Percentiles rank a stretch among this genome's conserved stretches.
Evolutionary conservation across 2,329 filamentous ascomycete species (phyloP).

Genomic region (Ascochyta pisi): DNA sequence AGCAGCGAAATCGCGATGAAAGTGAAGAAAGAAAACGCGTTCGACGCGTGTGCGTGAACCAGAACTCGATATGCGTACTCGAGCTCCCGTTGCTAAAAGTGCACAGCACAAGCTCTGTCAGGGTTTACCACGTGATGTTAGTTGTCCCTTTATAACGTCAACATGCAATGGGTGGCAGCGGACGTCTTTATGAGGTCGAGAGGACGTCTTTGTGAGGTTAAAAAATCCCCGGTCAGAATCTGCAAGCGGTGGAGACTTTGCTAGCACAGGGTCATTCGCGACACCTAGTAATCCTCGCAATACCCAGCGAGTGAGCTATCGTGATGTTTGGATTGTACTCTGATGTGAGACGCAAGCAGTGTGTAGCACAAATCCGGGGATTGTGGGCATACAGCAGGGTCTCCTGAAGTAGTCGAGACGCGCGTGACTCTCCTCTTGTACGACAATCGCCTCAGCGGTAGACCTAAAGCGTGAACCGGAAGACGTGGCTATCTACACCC

Average conservation of each 20-base stretch:
- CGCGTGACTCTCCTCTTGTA: constrained; percentile 11
- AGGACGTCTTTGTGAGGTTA: constrained; percentile 11
- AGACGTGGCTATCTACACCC: not conserved
- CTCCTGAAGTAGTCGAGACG: constrained; percentile 1
- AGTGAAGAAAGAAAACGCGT: constrained; percentile 6
- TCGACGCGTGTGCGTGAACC: constrained; percentile 2
- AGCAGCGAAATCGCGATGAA: constrained; percentile 5
- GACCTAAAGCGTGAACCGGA: not conserved
- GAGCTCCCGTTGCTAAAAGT: not conserved
- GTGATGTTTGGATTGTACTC: not conserved
- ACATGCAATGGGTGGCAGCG: constrained; percentile 1
- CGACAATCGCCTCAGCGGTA: constrained; percentile 4
- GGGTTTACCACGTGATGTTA: not conserved
- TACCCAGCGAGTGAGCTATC: constrained; percentile 2
- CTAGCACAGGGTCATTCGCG: constrained; percentile 9
- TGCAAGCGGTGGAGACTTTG: constrained; percentile 21
- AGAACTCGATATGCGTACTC: not conserved
- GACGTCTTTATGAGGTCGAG: constrained; percentile 12
- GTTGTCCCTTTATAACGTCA: not conserved
- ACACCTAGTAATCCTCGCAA: constrained; percentile 1
- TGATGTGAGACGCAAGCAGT: constrained; percentile 18
- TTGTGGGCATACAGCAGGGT: constrained; percentile 2
- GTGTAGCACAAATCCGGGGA: constrained; percentile 15
- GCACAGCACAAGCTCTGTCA: not conserved
- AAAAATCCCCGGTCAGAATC: constrained; percentile 15